Evolutionary conservation across 2,329 filamentous ascomycete species (phyloP), one percentile per base, ranked within the genome.

Genomic region (Phialophora expanda): DNA sequence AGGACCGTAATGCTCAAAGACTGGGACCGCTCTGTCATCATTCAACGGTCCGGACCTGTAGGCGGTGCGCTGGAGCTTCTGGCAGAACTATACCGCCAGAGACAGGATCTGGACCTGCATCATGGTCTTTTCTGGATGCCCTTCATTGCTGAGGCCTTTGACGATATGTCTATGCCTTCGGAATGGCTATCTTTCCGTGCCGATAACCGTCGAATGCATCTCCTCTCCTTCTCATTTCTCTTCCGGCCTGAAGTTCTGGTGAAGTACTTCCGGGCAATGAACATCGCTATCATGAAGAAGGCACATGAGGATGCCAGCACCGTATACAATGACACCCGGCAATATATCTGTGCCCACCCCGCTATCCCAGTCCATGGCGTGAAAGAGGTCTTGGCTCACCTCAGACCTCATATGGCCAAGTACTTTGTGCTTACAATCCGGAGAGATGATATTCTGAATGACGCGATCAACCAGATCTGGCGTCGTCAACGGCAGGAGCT

Each of bases 381-480:
- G 68, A 81, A 83, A 46, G 84, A 87, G 4, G 78, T 93, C 17
- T 81, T 87, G 61, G 84, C 89, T 34, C 82, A 88, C 44, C 77
- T 94, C 63, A 86, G 85, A 68, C 87, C 86, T 6, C 87, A 90
- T 0, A 88, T 89, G 57, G 86, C 87, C 1, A 90, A 86, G 60
- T 94, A 90, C 68, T 79, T 94, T 56, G 83, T 94, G 58, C 80
- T 94, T 57, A 82, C 89, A 64, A 85, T 94, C 68, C 79, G 90
- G 64, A 82, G 92, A 70, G 79, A 89, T 50, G 82, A 89, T 73
- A 82, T 93, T 24, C 79, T 96, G 24, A 77, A 85, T 64, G 88
- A 97, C 81, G 85, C 90, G 0, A 89, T 97, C 68, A 89, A 97
- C 76, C 92, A 97, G 75, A 82, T 99, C 1, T 97, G 94, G 92